Evolutionary conservation across 192 early-diverging fungal species (phyloP), one percentile per base, ranked within the genome.

Genomic region (Thamnidium elegans): DNA sequence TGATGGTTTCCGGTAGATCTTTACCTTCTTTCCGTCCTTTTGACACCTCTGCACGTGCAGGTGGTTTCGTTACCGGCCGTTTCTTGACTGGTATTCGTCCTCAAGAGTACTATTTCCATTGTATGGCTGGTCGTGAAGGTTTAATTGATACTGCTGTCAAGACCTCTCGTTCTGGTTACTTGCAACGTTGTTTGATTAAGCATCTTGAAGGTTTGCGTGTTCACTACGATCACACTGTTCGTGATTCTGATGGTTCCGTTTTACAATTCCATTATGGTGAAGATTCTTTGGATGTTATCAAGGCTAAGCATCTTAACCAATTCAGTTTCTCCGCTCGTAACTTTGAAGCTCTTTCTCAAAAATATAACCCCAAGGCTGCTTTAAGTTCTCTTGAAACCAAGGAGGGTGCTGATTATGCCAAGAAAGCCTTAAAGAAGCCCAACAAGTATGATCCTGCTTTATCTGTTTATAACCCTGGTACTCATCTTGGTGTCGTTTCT

Each of bases 81-180:
- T 94, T 93, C 67, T 76, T 94, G 32, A 85, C 92, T 62, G 97
- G 97, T 13, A 72, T 99, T 72, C 95, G 93, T 17, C 97, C 97
- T 17, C 92, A 94, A 69, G 97, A 99, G 82, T 99, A 97, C 80
- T 99, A 92, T 72, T 99, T 99, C 88, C 97, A 99, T 76, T 94
- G 95, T 19, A 98, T 98, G 95, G 95, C 94, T 82, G 97, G 97
- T 70, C 94, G 97, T 82, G 97, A 99, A 86, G 97, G 97, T 80
- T 78, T 99, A 76, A 98, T 97, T 71, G 97, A 99, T 79, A 99
- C 97, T 23, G 97, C 97, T 69, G 95, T 99, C 63, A 98, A 99
- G 80, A 94, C 96, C 15, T 95, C 97, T n/a, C 95, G 97, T 73
- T 97, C 97, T 2, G 97, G 97, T 26, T 99, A 99, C 74, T 97